Evolutionary conservation across 2,329 filamentous ascomycete species (phyloP).

Genomic region (Botrytis deweyae): DNA sequence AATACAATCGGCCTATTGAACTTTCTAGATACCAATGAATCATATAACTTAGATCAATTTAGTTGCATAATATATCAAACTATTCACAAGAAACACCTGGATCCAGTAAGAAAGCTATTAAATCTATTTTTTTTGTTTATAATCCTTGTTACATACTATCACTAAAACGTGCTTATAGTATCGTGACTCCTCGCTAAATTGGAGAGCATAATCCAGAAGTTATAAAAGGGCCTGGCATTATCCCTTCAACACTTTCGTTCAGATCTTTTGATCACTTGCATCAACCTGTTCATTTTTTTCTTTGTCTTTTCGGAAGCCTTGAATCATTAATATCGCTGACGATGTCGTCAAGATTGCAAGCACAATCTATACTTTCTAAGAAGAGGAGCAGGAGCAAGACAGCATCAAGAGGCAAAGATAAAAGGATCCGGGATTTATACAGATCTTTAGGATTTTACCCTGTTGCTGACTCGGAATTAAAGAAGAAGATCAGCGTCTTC

Average conservation of each 20-base stretch:
- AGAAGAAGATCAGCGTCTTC: not conserved
- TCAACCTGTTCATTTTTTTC: not conserved
- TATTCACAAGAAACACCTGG: not conserved
- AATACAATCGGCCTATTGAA: not conserved
- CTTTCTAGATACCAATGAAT: no score
- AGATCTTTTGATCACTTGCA: not conserved
- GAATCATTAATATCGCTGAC: not conserved
- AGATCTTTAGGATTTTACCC: not conserved
- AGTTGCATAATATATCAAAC: not conserved
- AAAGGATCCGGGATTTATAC: not conserved
- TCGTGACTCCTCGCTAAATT: not conserved
- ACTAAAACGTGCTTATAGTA: not conserved
- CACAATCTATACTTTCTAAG: not conserved
- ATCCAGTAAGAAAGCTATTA: not conserved
- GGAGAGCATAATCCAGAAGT: not conserved
- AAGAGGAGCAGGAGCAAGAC: not conserved
- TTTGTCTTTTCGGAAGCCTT: not conserved
- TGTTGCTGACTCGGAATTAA: not conserved
- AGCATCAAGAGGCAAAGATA: not conserved
- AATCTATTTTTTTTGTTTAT: not conserved
- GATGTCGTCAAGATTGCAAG: not conserved
- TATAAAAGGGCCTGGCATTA: no score
- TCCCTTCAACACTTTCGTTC: not conserved
- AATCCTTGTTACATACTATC: not conserved
- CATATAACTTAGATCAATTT: not conserved